phyloP scores from a whole-genome alignment of 108 stramenopile species.

The Cyclotella choctawhatcheeana region DNA sequence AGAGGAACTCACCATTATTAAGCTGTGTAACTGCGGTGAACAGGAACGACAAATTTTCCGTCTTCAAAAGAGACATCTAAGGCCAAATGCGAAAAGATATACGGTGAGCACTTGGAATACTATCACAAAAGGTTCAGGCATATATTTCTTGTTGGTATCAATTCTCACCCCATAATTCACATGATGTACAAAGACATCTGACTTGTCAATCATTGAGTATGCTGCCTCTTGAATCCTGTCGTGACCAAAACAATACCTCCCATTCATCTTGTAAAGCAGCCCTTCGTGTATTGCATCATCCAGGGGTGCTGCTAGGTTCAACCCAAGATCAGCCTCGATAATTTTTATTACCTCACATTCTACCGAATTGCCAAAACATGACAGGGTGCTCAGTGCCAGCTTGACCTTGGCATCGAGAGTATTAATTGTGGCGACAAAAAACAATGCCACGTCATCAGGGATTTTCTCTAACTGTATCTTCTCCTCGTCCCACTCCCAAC shows the following conservation, averaged over 20 bases:
- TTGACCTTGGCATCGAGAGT: constrained; percentile 9
- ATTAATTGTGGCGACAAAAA: constrained; percentile 18
- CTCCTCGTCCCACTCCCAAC: constrained; percentile 19
- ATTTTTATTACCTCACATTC: constrained; percentile 1
- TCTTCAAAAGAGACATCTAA: background rate
- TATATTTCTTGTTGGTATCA: background rate
- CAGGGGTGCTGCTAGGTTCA: constrained; percentile 1
- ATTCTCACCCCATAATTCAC: constrained; percentile 16
- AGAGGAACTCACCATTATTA: no score
- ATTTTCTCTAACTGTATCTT: constrained; percentile 3
- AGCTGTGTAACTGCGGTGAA: constrained; percentile 5
- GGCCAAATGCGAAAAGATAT: background rate
- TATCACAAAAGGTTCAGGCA: background rate
- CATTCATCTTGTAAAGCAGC: constrained; percentile 7
- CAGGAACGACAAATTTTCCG: background rate
- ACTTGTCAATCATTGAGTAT: constrained; percentile 23
- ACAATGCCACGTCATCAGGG: constrained; percentile 16
- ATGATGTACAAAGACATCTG: constrained; percentile 11
- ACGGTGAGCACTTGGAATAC: background rate
- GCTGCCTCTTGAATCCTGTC: constrained; percentile 35
- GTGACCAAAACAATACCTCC: constrained; percentile 30
- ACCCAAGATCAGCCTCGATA: constrained; percentile 2
- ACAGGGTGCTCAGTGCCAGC: constrained; percentile 6
- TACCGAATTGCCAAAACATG: constrained; percentile 21
- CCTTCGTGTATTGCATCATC: constrained; percentile 22